phyloP scores from a whole-genome alignment of 257 asterid species.

The Dorcoceras hygrometricum region DNA sequence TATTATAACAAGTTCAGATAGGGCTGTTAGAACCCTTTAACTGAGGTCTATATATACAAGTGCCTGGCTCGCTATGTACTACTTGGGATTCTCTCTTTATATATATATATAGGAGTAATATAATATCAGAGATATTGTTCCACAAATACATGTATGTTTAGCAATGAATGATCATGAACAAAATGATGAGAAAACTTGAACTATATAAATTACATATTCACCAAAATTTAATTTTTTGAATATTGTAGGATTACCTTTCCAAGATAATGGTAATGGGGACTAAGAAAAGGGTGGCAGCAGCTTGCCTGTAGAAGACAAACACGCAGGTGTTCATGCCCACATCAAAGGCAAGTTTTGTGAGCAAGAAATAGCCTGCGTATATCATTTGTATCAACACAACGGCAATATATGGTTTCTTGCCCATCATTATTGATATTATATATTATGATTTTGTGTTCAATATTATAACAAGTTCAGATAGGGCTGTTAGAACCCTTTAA shows the following conservation, averaged over 20 bases:
- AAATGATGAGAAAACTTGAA: not conserved
- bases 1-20: too few relatives aligned
- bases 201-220: too few relatives aligned
- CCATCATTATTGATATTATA: constrained; percentile 29
- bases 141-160: too few relatives aligned
- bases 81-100: not conserved
- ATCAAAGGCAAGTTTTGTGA: constrained; percentile 74
- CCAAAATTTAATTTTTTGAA: not conserved
- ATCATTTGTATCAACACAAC: constrained; percentile 46
- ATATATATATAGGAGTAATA: too few relatives aligned
- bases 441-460: too few relatives aligned
- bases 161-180: too few relatives aligned
- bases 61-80: not conserved
- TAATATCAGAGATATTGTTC: too few relatives aligned
- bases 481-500: too few relatives aligned
- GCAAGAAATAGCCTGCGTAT: constrained; percentile 75
- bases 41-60: not conserved
- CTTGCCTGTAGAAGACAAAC: constrained; percentile 84
- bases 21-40: too few relatives aligned
- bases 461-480: too few relatives aligned
- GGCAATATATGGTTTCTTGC: constrained; percentile 37
- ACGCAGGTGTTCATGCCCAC: constrained; percentile 81
- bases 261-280: constrained; percentile 59
- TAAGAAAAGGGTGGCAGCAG: constrained; percentile 68
- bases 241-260: constrained; percentile 39